Conservation (phyloP, 1,284 basidiomycete genomes). For the Sanghuangporus sanghuang region DNA sequence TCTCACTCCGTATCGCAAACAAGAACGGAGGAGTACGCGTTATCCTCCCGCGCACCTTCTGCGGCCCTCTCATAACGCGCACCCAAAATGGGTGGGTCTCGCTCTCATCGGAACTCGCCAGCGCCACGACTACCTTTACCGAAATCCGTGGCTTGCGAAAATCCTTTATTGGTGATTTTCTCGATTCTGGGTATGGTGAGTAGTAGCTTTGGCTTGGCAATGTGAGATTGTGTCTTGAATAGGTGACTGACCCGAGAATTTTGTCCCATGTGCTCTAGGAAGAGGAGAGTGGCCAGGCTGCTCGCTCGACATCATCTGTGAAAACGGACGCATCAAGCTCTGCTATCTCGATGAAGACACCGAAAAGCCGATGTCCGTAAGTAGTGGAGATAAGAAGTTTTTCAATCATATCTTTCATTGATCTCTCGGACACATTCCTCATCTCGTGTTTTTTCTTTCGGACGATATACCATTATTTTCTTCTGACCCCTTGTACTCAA, state of each 20-base stretch:
- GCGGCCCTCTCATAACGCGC: conserved; percentile 11
- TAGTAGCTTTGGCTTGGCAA: neutral
- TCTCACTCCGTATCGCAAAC: conserved; percentile 4
- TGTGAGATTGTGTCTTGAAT: neutral
- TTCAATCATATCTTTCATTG: neutral
- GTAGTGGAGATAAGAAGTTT: neutral
- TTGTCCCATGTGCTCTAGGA: neutral
- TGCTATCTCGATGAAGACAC: conserved; percentile 13
- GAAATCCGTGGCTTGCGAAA: conserved; percentile 14
- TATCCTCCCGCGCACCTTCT: conserved; percentile 11
- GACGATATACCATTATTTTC: neutral
- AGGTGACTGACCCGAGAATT: neutral
- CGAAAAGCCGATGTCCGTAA: neutral
- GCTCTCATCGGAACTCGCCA: conserved; percentile 1
- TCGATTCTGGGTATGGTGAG: conserved; percentile 13
- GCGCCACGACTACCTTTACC: conserved; percentile 4
- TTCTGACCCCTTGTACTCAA: too few species aligned
- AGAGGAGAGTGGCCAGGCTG: conserved; percentile 13
- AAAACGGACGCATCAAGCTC: conserved; percentile 15
- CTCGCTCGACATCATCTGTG: conserved; percentile 13
- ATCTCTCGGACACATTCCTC: neutral
- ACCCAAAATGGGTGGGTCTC: conserved; percentile 13
- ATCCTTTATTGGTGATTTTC: conserved; percentile 15
- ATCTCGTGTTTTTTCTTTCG: neutral
- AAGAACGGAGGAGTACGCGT: conserved; percentile 11